Evolutionary conservation across 768 basidiomycete species (phyloP).

Genomic region (Leccinum ochraceum): DNA sequence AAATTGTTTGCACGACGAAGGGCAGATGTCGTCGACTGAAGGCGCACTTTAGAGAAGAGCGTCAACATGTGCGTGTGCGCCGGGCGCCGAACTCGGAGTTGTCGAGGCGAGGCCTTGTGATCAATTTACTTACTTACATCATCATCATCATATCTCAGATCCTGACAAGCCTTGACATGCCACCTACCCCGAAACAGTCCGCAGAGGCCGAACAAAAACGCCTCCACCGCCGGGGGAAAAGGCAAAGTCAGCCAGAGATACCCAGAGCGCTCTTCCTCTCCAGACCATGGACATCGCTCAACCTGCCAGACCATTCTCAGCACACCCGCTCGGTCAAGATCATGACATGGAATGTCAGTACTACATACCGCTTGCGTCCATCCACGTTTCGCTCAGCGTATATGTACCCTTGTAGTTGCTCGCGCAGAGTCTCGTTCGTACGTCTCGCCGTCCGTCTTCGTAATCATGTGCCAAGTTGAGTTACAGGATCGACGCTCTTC

Average conservation of each 20-base stretch:
- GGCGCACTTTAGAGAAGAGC: slow-evolving; percentile 30
- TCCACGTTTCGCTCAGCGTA: slow-evolving; percentile 2
- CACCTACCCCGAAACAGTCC: slow-evolving; percentile 55
- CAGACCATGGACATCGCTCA: slow-evolving; percentile 39
- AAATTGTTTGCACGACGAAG: slow-evolving; percentile 22
- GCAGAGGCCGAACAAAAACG: slow-evolving; percentile 51
- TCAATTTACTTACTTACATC: slow-evolving; percentile 23
- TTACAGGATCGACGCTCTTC: slow-evolving; percentile 74
- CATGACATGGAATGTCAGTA: slow-evolving; percentile 84
- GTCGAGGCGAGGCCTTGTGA: background rate
- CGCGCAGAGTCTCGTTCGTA: slow-evolving; percentile 79
- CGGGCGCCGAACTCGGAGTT: background rate
- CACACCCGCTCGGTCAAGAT: slow-evolving; percentile 44
- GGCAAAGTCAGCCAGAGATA: slow-evolving; percentile 20
- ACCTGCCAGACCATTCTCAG: background rate
- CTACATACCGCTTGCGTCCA: slow-evolving; percentile 20
- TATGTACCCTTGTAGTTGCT: slow-evolving; percentile 50
- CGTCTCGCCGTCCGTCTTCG: slow-evolving; percentile 33
- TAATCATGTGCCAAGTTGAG: background rate
- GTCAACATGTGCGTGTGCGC: slow-evolving; percentile 23
- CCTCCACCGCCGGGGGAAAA: slow-evolving; percentile 47
- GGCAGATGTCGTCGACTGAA: slow-evolving; percentile 12
- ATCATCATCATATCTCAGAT: slow-evolving; percentile 12
- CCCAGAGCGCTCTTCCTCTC: slow-evolving; percentile 14
- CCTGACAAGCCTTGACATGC: background rate